phyloP scores from a whole-genome alignment of 305 asterid genomes.

The Solanum hybrid region DNA sequence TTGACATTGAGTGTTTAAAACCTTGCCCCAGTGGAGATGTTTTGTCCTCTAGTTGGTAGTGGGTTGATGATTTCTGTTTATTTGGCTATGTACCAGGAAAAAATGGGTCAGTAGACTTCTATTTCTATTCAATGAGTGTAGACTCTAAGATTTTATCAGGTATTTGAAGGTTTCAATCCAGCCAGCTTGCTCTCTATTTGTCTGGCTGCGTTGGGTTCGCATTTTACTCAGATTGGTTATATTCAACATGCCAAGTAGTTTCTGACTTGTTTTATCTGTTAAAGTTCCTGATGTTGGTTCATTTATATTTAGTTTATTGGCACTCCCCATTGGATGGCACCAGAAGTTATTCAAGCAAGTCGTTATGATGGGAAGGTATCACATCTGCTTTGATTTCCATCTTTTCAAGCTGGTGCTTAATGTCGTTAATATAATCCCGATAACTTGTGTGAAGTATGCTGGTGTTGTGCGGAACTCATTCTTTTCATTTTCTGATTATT shows the following conservation, averaged over 20 bases:
- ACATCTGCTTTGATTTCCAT: conserved; percentile 2
- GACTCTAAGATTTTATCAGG: background rate
- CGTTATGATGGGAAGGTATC: conserved; percentile 95
- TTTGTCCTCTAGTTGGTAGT: background rate
- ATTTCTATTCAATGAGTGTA: background rate
- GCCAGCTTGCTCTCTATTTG: background rate
- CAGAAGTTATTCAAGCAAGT: conserved; percentile 97
- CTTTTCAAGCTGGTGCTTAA: background rate
- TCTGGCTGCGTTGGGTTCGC: background rate
- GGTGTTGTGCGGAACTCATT: conserved; percentile 9
- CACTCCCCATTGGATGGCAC: conserved; percentile 99
- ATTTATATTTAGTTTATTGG: conserved; percentile 61
- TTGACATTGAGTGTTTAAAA: background rate
- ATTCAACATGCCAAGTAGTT: background rate
- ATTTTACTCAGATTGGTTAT: background rate
- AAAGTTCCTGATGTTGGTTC: conserved; percentile 9
- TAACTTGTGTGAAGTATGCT: background rate
- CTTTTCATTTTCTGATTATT: background rate
- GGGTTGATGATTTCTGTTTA: background rate
- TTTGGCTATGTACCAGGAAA: background rate
- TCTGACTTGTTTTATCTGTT: background rate
- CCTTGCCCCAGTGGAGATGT: background rate
- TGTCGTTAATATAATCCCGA: background rate
- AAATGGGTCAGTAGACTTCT: background rate
- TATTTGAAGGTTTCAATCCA: background rate